phyloP scores from a whole-genome alignment of 2,329 filamentous ascomycete species.

The Fonsecaea pedrosoi region DNA sequence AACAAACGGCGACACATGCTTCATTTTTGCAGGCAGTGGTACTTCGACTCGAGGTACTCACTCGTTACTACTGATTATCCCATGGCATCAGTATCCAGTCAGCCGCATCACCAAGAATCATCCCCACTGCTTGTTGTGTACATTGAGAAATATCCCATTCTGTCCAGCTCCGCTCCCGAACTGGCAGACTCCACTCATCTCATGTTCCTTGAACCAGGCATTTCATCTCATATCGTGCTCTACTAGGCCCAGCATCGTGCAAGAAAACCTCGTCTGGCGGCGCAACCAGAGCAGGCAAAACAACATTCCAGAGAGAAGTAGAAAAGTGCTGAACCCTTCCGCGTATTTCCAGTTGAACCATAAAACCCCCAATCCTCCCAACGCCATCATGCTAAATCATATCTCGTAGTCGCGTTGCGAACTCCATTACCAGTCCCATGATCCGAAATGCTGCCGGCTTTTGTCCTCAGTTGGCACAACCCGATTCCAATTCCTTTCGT shows the following conservation, averaged over 20 bases:
- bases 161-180: constrained; percentile 4
- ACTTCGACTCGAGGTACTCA: constrained; percentile 3
- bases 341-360: neutral
- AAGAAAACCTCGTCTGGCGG: neutral
- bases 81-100: constrained; percentile 1
- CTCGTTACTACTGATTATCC: constrained; percentile 1
- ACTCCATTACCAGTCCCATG: constrained; percentile 18
- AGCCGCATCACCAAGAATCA: neutral
- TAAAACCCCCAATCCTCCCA: constrained; percentile 6
- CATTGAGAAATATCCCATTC: constrained; percentile 4
- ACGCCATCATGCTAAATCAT: constrained; percentile 36
- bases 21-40: neutral
- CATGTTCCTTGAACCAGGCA: neutral
- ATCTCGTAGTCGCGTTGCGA: constrained; percentile 36
- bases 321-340: neutral
- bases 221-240: constrained; percentile 1
- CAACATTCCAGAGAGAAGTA: neutral
- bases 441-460: constrained; percentile 30
- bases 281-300: neutral
- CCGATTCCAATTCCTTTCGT: constrained; percentile 10
- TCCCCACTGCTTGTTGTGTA: constrained; percentile 8
- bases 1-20: neutral
- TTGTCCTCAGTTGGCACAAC: constrained; percentile 14
- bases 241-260: neutral
- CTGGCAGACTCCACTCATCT: neutral